Evolutionary conservation across 768 basidiomycete genomes (phyloP).

Genomic region (Auriscalpium microsporum): DNA sequence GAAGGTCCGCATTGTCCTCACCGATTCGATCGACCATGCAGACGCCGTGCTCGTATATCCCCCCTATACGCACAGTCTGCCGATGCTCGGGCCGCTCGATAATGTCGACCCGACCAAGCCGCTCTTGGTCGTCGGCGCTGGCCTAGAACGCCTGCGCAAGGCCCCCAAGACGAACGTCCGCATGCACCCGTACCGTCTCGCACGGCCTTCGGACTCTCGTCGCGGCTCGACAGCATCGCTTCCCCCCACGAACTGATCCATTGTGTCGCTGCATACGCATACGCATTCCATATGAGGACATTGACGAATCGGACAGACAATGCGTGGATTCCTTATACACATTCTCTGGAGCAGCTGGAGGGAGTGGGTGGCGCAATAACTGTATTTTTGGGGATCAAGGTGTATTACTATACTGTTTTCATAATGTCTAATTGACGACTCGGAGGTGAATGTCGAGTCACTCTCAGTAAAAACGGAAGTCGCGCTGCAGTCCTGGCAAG

Average conservation of each 20-base stretch:
- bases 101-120: slow-evolving; percentile 17
- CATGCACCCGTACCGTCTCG: slow-evolving; percentile 49
- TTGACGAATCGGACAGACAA: too few relatives aligned
- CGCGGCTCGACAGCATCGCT: neutral
- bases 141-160: slow-evolving; percentile 38
- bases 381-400: too few relatives aligned
- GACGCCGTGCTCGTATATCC: slow-evolving; percentile 44
- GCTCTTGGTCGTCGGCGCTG: slow-evolving; percentile 43
- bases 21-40: slow-evolving; percentile 34
- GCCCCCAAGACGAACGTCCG: slow-evolving; percentile 37
- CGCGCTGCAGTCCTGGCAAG: too few relatives aligned
- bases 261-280: too few relatives aligned
- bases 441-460: too few relatives aligned
- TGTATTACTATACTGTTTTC: too few relatives aligned
- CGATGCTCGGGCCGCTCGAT: slow-evolving; percentile 10
- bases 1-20: slow-evolving; percentile 15
- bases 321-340: too few relatives aligned
- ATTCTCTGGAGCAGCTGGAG: too few relatives aligned
- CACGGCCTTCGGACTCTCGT: slow-evolving; percentile 2
- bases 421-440: too few relatives aligned
- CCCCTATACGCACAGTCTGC: slow-evolving; percentile 16
- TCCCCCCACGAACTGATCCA: neutral
- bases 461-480: too few relatives aligned
- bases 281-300: too few relatives aligned
- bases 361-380: too few relatives aligned